Evolutionary conservation across 192 early-diverging fungal genomes (phyloP).

Genomic region (Umbelopsis sp.): DNA sequence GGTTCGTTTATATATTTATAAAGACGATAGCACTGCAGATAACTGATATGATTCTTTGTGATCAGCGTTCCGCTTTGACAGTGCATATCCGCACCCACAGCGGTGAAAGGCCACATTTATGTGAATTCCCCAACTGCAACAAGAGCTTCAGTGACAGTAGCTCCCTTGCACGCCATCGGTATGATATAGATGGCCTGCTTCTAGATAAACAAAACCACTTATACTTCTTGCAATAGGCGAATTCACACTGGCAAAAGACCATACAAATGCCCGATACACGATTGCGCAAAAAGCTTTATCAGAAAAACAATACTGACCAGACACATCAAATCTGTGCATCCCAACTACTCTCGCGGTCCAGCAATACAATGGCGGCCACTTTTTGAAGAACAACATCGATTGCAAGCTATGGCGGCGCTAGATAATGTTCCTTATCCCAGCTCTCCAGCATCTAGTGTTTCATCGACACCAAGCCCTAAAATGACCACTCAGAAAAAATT

Average conservation of each 20-base stretch:
- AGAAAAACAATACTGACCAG: constrained; percentile 58
- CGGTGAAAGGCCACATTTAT: constrained; percentile 70
- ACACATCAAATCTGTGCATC: constrained; percentile 43
- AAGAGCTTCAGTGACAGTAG: constrained; percentile 81
- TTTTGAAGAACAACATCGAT: constrained; percentile 34
- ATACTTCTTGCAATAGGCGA: constrained; percentile 23
- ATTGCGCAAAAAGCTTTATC: constrained; percentile 48
- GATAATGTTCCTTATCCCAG: background rate
- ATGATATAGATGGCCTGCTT: constrained; percentile 30
- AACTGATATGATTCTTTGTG: background rate
- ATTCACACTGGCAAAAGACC: constrained; percentile 45
- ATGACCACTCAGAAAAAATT: background rate
- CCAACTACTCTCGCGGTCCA: constrained; percentile 30
- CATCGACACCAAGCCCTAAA: constrained; percentile 9
- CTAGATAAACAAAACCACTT: background rate
- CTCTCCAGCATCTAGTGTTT: background rate
- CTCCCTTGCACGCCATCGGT: constrained; percentile 72
- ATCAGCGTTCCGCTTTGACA: constrained; percentile 72
- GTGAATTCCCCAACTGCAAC: constrained; percentile 68
- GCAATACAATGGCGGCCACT: constrained; percentile 40
- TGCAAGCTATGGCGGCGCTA: constrained; percentile 2
- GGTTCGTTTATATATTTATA: constrained; percentile 21
- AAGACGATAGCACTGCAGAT: background rate
- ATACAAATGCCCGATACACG: constrained; percentile 41
- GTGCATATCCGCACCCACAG: constrained; percentile 77